Conservation (phyloP, 2,329 filamentous ascomycete species). For the Dactylellina parvicollis region DNA sequence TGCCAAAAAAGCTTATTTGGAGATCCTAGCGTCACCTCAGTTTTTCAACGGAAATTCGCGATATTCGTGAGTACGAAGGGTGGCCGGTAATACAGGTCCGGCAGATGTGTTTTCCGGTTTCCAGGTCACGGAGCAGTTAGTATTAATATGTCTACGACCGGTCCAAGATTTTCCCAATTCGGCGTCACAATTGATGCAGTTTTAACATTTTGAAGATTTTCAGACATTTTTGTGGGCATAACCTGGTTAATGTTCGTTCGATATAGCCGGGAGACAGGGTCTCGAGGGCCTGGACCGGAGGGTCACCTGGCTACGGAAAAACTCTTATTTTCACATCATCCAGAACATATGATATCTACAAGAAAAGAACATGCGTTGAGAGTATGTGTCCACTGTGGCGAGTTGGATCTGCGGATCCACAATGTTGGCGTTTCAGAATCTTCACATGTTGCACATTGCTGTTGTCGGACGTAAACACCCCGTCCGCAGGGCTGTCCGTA, state of each 20-base stretch:
- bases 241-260: background rate
- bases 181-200: background rate
- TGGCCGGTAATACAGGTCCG: background rate
- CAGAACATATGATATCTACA: background rate
- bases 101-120: background rate
- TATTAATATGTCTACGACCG: background rate
- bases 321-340: slow-evolving; percentile 1
- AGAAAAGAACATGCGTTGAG: background rate
- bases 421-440: background rate
- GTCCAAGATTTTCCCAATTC: no score
- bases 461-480: background rate
- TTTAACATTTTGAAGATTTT: no score
- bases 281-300: background rate
- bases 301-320: background rate
- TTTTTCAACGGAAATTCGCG: no score
- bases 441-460: background rate
- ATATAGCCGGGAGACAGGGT: slow-evolving; percentile 5
- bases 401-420: background rate
- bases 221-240: no score
- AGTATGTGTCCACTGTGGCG: background rate
- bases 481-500: background rate
- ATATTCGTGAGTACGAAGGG: no score
- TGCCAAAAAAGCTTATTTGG: background rate
- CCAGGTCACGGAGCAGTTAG: background rate
- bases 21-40: background rate